Evolutionary conservation across 192 early-diverging fungal genomes (phyloP), one percentile per base, ranked within the genome.

Genomic region (Backusella luteola): DNA sequence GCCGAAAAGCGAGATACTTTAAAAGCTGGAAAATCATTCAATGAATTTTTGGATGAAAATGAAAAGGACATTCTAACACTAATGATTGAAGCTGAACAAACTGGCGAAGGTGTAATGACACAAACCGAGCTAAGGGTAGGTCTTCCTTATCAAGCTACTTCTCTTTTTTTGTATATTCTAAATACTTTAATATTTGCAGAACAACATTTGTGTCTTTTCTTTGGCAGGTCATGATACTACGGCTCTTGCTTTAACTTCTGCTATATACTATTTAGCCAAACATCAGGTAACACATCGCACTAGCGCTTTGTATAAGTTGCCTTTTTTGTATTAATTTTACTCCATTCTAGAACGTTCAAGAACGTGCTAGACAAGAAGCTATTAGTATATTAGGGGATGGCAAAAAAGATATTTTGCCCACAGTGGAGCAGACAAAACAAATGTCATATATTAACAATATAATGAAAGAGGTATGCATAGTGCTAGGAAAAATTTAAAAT

Each of bases 171-270:
- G n/a, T 71, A 15, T 67, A 39, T 6, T 49, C 46, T 49, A 49
- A 49, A n/a, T 7, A 1, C 4, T 49, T 49, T 44, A 0, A 49
- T 68, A 7, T 46, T 6, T 14, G 23, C 34, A 76, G 75, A 68
- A 68, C 21, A 76, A 76, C 35, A n/a, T 76, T 4, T 76, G 67
- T 53, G 77, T 87, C 66, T 88, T 90, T 77, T 89, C 87, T 36
- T 78, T 89, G 59, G 89, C 88, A 12, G 89, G 87, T 63, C 84
- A 88, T 52, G 88, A 90, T 66, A 90, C 86, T 44, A 90, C 87
- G 3, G 87, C 89, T 41, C 85, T 85, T 68, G 79, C 88, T 44
- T 81, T 91, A 52, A 78, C 87, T 12, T 81, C 80, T 66, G 42
- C 81, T 41, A 74, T 89, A 41, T 84, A 84, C 46, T 82, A 85